phyloP scores from a whole-genome alignment of 2,329 filamentous ascomycete genomes.

The Aspergillus luchuensis region DNA sequence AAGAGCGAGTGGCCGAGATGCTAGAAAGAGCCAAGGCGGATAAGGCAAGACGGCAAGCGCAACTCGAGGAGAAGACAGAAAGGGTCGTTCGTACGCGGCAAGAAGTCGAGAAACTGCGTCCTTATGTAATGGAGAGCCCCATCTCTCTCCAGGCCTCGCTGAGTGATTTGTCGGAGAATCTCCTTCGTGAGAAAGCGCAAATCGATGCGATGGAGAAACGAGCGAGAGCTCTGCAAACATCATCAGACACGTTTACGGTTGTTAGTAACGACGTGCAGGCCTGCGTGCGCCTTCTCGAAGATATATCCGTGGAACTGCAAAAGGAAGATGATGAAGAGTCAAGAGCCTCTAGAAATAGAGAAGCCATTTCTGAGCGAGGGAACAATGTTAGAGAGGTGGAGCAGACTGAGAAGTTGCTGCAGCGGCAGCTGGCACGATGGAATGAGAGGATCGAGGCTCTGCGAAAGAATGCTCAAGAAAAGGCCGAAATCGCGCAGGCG shows the following conservation, averaged over 20 bases:
- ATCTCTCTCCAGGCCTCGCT: constrained; percentile 78
- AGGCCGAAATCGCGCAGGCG: constrained; percentile 76
- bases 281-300: constrained; percentile 85
- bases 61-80: constrained; percentile 54
- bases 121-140: constrained; percentile 89
- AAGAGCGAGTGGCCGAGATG: constrained; percentile 79
- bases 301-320: constrained; percentile 77
- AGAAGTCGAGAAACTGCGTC: constrained; percentile 84
- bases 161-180: constrained; percentile 75
- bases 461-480: constrained; percentile 75
- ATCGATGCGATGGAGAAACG: constrained; percentile 87
- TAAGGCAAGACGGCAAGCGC: constrained; percentile 72
- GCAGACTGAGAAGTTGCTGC: constrained; percentile 77
- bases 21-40: constrained; percentile 81
- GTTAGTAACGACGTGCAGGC: constrained; percentile 82
- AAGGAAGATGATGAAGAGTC: constrained; percentile 91
- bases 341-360: constrained; percentile 76
- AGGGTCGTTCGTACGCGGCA: constrained; percentile 68
- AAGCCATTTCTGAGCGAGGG: constrained; percentile 82
- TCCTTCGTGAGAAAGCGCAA: constrained; percentile 76
- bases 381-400: constrained; percentile 93
- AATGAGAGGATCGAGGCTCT: constrained; percentile 83
- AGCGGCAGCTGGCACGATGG: constrained; percentile 82
- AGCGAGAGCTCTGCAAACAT: constrained; percentile 87
- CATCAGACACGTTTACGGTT: constrained; percentile 82